Base-by-base conservation (phyloP, 2,329 filamentous ascomycete species). In the Fusarium poae region DNA sequence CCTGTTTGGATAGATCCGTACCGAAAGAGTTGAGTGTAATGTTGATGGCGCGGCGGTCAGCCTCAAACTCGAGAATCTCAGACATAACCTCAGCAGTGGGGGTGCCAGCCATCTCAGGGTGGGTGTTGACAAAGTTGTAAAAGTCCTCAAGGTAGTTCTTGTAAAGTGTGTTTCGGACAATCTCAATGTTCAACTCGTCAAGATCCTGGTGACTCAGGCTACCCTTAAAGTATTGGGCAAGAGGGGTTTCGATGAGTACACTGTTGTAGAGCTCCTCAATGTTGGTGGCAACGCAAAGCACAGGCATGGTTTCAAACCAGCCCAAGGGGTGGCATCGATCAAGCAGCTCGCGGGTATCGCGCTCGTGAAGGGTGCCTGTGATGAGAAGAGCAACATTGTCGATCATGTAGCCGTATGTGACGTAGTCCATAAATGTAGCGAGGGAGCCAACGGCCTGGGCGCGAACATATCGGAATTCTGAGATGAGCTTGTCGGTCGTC, bases 131-230 rank as follows among this genome's bases (percentile, higher is more conserved):
- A 79, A 97, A 99, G 70, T 92, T 87, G 83, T 98, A 89, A 80
- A 99, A 99, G 79, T 98, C 96, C 79, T 99, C 96, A 10, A 99
- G 88, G 79, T 99, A 99, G 85, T 98, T 98, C 87, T 99, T 99
- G 86, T 98, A 99, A 35, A 99, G 85, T 1, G 94, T 99, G 82
- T 99, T 99, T 69, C 97, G 91, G 61, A 99, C 92, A 80, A 99
- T 99, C 83, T 99, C 96, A 75, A 99, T 99, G 83, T 99, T 99
- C 76, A 99, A 86, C 84, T 99, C 97, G 81, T 99, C 96, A 50
- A 99, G 86, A 78, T 99, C 96, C 79, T 97, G 94, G 80, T 97
- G 94, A 82, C 92, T 97, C 65, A 99, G 86, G 72, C 92, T 97
- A 74, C 94, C 93, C 83, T 99, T 98, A 88, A 99, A 99, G 83